phyloP scores from a whole-genome alignment of 345 rosid genomes.

The Salix dunnii region DNA sequence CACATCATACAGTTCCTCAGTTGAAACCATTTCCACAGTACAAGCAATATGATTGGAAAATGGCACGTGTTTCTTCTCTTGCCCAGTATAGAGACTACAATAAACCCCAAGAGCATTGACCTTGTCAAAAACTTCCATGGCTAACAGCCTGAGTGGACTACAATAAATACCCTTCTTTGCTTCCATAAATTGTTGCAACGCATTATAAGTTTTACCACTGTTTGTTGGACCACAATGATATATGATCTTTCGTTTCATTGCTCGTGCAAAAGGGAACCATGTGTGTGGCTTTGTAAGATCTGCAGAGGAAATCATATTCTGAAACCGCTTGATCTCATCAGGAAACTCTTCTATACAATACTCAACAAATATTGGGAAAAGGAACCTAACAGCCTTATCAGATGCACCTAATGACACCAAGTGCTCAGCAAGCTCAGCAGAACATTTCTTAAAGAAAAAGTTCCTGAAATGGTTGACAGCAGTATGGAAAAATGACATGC shows the following conservation, averaged over 20 bases:
- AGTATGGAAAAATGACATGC: constrained; percentile 77
- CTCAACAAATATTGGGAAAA: constrained; percentile 85
- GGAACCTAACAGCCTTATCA: constrained; percentile 61
- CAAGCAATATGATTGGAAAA: constrained; percentile 84
- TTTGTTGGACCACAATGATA: constrained; percentile 98
- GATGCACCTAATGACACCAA: constrained; percentile 63
- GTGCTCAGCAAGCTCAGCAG: constrained; percentile 38
- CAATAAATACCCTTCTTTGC: constrained; percentile 86
- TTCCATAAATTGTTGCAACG: constrained; percentile 84
- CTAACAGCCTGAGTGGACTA: constrained; percentile 89
- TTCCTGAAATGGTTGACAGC: constrained; percentile 49
- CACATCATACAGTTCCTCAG: constrained; percentile 71
- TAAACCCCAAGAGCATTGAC: constrained; percentile 81
- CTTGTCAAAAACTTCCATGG: constrained; percentile 99
- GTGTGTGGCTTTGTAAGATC: constrained; percentile 83
- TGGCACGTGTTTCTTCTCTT: constrained; percentile 77
- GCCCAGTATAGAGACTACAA: constrained; percentile 88
- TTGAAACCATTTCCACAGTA: constrained; percentile 89
- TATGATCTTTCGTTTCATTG: constrained; percentile 79
- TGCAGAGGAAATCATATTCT: constrained; percentile 59
- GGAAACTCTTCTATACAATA: constrained; percentile 75
- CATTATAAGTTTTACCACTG: constrained; percentile 91
- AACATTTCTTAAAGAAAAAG: constrained; percentile 53
- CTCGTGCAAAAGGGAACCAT: constrained; percentile 93
- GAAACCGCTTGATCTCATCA: constrained; percentile 65